Percentiles rank a stretch among this genome's conserved stretches.
Evolutionary conservation across 305 asterid genomes (phyloP).

Genomic region (Solanum hybrid): DNA sequence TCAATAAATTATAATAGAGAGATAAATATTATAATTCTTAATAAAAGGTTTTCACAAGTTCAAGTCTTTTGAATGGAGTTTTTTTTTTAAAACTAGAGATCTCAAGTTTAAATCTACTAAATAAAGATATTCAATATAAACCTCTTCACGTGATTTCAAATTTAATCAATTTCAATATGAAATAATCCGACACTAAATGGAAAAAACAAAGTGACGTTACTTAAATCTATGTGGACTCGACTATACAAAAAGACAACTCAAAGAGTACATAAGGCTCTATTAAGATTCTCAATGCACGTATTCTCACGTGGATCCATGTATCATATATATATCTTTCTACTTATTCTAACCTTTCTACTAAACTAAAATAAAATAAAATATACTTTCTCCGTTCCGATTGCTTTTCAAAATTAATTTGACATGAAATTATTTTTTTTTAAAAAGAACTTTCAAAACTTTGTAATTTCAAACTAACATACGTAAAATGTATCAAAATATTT

Average conservation of each 20-base stretch:
- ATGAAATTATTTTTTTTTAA: background rate
- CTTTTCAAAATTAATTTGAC: background rate
- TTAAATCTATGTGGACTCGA: constrained; percentile 6
- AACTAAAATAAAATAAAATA: background rate
- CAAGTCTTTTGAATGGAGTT: background rate
- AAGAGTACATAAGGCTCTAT: background rate
- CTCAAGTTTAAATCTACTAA: background rate
- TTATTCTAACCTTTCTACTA: background rate
- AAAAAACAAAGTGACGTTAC: background rate
- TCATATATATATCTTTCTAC: background rate
- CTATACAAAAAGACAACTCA: constrained; percentile 10
- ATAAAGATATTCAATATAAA: too few species aligned
- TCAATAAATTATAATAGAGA: background rate
- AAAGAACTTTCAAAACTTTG: background rate
- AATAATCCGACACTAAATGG: fast-evolving
- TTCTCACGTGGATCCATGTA: constrained; percentile 14
- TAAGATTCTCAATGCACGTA: constrained; percentile 14
- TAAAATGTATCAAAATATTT: background rate
- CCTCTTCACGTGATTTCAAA: fast-evolving
- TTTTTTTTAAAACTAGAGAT: too few species aligned
- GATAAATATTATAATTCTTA: background rate
- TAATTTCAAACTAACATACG: background rate
- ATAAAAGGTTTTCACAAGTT: background rate
- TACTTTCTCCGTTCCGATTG: background rate
- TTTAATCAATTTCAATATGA: fast-evolving